phyloP scores from a whole-genome alignment of 495 filamentous ascomycete genomes.

The Neurospora tetrasperma region DNA sequence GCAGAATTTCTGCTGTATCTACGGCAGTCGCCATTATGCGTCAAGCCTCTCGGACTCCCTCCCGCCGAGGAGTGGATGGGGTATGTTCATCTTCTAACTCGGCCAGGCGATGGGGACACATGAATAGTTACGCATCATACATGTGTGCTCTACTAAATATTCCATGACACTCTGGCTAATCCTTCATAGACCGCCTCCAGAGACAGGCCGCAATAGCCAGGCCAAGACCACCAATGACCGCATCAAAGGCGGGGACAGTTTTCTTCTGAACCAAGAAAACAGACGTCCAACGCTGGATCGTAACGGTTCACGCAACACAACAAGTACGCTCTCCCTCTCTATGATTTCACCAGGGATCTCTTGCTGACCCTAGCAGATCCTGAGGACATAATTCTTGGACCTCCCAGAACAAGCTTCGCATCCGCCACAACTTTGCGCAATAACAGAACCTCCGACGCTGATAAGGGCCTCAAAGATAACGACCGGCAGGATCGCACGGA shows the following conservation, averaged over 20 bases:
- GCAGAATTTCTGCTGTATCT: conserved; percentile 68
- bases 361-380: conserved; percentile 32
- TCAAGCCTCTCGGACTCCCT: conserved; percentile 70
- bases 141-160: not conserved
- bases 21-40: conserved; percentile 72
- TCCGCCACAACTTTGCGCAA: conserved; percentile 53
- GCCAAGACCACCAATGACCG: conserved; percentile 33
- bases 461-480: conserved; percentile 37
- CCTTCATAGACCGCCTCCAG: conserved; percentile 29
- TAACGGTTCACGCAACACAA: conserved; percentile 51
- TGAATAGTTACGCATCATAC: not conserved
- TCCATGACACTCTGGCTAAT: not conserved
- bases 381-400: conserved; percentile 83
- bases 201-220: conserved; percentile 30
- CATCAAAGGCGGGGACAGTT: conserved; percentile 30
- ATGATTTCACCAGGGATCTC: not conserved
- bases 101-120: not conserved
- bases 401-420: conserved; percentile 76
- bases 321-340: conserved; percentile 18
- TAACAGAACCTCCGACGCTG: conserved; percentile 40
- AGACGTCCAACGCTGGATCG: conserved; percentile 52
- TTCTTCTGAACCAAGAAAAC: conserved; percentile 36
- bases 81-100: conserved; percentile 40
- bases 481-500: conserved; percentile 54
- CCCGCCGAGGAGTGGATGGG: conserved; percentile 98